Conservation (phyloP, 2,329 filamentous ascomycete species). For the Magnaporthales sp. region DNA sequence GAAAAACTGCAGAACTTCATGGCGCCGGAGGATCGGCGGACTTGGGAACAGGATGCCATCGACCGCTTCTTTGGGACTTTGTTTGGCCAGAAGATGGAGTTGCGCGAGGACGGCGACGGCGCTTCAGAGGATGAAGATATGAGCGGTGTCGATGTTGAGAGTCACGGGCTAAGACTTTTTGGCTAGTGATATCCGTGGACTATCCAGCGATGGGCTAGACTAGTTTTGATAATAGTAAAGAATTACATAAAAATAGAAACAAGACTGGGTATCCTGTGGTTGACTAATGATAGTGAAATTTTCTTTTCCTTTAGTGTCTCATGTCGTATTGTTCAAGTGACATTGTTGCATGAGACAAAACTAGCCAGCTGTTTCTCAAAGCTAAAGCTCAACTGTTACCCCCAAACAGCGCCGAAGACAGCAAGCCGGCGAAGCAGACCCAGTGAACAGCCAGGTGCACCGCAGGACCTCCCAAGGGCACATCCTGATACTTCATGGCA, state of each 20-base stretch:
- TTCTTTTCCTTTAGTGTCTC: background rate
- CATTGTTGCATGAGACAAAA: background rate
- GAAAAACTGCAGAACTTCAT: conserved; percentile 98
- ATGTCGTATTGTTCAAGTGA: background rate
- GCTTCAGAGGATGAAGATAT: conserved; percentile 24
- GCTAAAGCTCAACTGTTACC: background rate
- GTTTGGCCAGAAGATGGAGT: conserved; percentile 59
- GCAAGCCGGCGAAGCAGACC: conserved; percentile 26
- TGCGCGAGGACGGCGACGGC: conserved; percentile 24
- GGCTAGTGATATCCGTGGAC: conserved; percentile 14
- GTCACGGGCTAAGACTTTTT: conserved; percentile 45
- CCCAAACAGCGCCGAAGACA: conserved; percentile 13
- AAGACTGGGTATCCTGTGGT: background rate
- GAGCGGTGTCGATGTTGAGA: conserved; percentile 40
- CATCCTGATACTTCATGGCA: conserved; percentile 9
- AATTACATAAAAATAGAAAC: background rate
- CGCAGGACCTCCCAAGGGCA: conserved; percentile 33
- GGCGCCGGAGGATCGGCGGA: conserved; percentile 75
- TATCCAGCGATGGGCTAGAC: conserved; percentile 7
- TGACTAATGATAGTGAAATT: background rate
- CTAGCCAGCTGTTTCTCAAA: background rate
- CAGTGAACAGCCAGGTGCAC: conserved; percentile 36
- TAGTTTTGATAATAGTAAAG: conserved; percentile 9
- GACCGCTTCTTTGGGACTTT: conserved; percentile 69
- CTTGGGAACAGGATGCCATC: conserved; percentile 73